phyloP scores from a whole-genome alignment of 768 basidiomycete genomes.

The Lanmaoa rubissima region DNA sequence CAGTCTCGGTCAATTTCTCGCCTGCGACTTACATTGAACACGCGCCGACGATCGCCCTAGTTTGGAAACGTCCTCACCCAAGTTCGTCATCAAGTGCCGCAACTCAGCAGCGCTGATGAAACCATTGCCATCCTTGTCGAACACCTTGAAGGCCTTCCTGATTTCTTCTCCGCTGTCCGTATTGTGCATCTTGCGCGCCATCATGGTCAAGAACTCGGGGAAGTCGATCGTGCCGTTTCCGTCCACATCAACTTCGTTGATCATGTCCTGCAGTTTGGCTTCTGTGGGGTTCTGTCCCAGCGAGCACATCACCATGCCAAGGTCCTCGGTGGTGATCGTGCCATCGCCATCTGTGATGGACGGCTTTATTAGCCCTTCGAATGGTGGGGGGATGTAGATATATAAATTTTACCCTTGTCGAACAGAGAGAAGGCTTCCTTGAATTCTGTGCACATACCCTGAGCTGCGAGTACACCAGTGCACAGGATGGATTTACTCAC shows the following conservation, averaged over 20 bases:
- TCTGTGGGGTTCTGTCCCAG: conserved; percentile 92
- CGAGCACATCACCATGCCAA: conserved; percentile 92
- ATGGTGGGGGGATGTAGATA: too few relatives aligned
- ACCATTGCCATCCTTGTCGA: conserved; percentile 95
- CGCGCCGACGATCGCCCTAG: neutral
- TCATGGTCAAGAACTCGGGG: conserved; percentile 81
- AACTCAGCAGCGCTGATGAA: conserved; percentile 85
- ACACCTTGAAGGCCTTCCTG: conserved; percentile 94
- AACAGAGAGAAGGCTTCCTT: conserved; percentile 99
- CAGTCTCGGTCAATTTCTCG: conserved; percentile 82
- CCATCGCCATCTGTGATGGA: conserved; percentile 74
- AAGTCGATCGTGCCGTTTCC: conserved; percentile 88
- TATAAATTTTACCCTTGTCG: conserved; percentile 68
- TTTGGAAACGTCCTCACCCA: conserved; percentile 50
- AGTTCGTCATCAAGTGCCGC: conserved; percentile 86
- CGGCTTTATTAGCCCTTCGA: neutral
- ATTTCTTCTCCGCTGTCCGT: conserved; percentile 94
- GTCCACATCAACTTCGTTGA: conserved; percentile 91
- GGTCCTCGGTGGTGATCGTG: conserved; percentile 87
- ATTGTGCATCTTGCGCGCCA: conserved; percentile 88
- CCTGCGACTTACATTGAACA: conserved; percentile 40
- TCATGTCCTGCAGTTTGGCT: conserved; percentile 91
- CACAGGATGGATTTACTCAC: conserved; percentile 41
- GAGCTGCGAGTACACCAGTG: neutral
- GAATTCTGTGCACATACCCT: conserved; percentile 64